Conservation (phyloP, 306 rosid genomes). For the Castanospermum australe region DNA sequence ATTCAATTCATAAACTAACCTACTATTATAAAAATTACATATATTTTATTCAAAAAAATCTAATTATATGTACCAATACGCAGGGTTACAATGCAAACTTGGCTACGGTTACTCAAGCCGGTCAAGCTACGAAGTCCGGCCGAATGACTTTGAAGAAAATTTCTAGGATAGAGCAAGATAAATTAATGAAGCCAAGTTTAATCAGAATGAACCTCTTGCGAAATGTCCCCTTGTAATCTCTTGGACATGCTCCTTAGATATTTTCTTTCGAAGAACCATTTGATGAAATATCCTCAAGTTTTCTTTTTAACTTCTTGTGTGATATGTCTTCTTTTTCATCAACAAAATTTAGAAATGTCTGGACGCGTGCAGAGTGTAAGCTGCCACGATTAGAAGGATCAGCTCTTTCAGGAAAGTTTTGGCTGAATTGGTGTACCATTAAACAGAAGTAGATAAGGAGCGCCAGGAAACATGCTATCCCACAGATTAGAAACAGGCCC, state of each 20-base stretch:
- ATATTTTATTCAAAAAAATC: too few relatives aligned
- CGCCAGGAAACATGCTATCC: constrained; percentile 60
- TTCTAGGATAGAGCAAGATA: background rate
- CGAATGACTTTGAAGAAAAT: background rate
- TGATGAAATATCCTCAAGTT: constrained; percentile 22
- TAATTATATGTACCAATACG: too few relatives aligned
- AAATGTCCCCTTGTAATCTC: constrained; percentile 21
- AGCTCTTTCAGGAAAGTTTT: constrained; percentile 22
- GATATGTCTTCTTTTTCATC: constrained; percentile 54
- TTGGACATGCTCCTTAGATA: constrained; percentile 17
- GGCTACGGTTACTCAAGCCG: too few relatives aligned
- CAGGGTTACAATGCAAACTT: too few relatives aligned
- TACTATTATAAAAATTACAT: too few relatives aligned
- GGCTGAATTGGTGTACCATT: constrained; percentile 49
- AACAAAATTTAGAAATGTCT: constrained; percentile 60
- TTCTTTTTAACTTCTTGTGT: constrained; percentile 38
- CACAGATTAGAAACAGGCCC: constrained; percentile 71
- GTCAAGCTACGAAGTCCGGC: too few relatives aligned
- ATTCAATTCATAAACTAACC: too few relatives aligned
- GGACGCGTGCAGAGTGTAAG: constrained; percentile 48
- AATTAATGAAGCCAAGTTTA: background rate
- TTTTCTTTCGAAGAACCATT: background rate
- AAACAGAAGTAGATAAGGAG: constrained; percentile 52
- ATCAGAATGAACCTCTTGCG: background rate
- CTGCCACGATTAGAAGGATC: constrained; percentile 16